Conservation (phyloP, 441 rosid species). For the Hura crepitans region DNA sequence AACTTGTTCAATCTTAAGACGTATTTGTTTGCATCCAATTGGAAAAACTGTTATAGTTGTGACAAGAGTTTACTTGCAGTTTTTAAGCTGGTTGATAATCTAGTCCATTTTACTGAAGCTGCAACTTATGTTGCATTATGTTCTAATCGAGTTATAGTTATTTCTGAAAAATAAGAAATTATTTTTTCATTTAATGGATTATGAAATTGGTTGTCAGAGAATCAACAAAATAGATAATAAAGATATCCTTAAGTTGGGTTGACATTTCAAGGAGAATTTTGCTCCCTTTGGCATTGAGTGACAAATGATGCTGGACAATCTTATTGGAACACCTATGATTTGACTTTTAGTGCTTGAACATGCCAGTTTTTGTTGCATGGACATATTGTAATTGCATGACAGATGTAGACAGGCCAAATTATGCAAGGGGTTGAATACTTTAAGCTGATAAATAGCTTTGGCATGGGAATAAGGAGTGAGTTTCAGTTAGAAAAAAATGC, state of each 20-base stretch:
- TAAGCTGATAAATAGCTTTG: neutral
- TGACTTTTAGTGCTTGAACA: neutral
- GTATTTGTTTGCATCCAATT: neutral
- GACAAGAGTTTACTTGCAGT: neutral
- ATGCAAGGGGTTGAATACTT: neutral
- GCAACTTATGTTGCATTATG: neutral
- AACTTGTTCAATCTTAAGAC: neutral
- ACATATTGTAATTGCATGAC: neutral
- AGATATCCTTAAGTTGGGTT: neutral
- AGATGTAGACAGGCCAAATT: neutral
- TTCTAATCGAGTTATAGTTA: neutral
- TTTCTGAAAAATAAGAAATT: neutral
- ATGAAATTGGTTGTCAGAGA: neutral
- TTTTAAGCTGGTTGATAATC: neutral
- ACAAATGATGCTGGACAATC: conserved; percentile 3
- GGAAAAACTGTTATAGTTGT: neutral
- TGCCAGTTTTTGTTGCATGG: neutral
- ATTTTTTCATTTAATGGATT: neutral
- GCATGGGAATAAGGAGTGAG: neutral
- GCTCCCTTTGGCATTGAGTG: neutral
- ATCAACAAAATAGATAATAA: neutral
- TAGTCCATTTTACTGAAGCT: neutral
- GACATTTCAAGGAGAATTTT: neutral
- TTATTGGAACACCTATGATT: neutral
- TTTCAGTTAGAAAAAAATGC: neutral